Evolutionary conservation across 2,329 filamentous ascomycete genomes (phyloP), one percentile per base, ranked within the genome.

Genomic region (Aureobasidium leucospermi): DNA sequence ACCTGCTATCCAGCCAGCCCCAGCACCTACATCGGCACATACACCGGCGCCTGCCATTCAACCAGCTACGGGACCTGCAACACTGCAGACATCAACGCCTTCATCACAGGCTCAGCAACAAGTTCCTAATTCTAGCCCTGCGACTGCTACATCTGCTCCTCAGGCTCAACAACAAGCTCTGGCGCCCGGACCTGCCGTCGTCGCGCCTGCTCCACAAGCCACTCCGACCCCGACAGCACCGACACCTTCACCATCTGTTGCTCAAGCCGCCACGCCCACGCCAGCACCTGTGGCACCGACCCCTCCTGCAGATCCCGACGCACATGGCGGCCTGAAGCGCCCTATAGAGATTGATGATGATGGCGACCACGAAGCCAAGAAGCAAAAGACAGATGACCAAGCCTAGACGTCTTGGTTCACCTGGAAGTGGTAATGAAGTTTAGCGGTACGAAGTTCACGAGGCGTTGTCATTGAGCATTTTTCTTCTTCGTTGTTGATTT

Each of bases 281-380:
- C 61, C 32, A 41, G 51, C 36, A 45, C 34, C 51, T 10, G 51
- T 42, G 6, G 28, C 39, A 41, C 48, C 28, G n/a, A 19, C 41
- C 9, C 41, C 41, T 16, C 15, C 60, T 6, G 49, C 13, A n/a
- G 49, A 41, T 16, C 36, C 53, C 5, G 58, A 61, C 36, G 55
- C 51, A 8, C 45, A 41, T 13, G 38, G 58, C n/a, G 46, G 58
- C 8, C 10, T 59, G 7, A 59, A 59, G 48, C 46, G 58, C 16
- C 47, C 58, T 6, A 59, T 59, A 3, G 58, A 59, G 34, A 47
- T 61, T 31, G 62, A 60, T 10, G 60, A 62, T 8, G 62, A 51
- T 23, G 39, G 45, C 10, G 60, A 62, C 15, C 57, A 48, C 11
- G 60, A 63, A 23, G 58, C 60, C 13, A 63, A 63, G 55, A 62